phyloP scores from a whole-genome alignment of 2,329 filamentous ascomycete genomes.

The Exophiala spinifera region DNA sequence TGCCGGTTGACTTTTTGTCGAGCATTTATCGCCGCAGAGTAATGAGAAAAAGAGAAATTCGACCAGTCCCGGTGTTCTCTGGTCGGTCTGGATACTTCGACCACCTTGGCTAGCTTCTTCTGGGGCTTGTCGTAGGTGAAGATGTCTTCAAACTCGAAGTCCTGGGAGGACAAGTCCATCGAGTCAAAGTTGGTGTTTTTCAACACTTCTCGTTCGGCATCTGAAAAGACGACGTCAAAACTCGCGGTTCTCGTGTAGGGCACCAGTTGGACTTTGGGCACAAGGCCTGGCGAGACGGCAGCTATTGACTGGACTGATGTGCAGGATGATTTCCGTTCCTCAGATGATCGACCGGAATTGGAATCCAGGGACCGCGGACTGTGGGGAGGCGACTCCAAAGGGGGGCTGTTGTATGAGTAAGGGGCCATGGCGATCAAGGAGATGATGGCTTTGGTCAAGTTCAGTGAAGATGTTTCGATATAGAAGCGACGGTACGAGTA shows the following conservation, averaged over 20 bases:
- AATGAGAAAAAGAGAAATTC: conserved; percentile 28
- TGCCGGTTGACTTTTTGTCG: conserved; percentile 23
- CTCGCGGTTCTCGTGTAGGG: conserved; percentile 26
- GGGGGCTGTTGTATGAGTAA: conserved; percentile 13
- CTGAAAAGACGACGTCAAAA: conserved; percentile 27
- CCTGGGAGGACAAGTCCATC: conserved; percentile 28
- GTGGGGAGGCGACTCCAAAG: conserved; percentile 6
- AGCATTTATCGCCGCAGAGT: conserved; percentile 18
- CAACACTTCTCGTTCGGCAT: conserved; percentile 23
- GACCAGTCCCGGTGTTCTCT: conserved; percentile 26
- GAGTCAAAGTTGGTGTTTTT: conserved; percentile 27
- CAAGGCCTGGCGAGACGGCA: conserved; percentile 9
- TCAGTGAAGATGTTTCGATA: background rate
- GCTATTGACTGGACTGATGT: conserved; percentile 12
- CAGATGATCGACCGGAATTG: conserved; percentile 14
- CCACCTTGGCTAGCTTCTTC: conserved; percentile 25
- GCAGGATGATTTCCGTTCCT: conserved; percentile 16
- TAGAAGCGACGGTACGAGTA: background rate
- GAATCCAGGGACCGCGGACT: conserved; percentile 15
- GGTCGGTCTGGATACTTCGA: conserved; percentile 28
- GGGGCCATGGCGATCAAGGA: conserved; percentile 13
- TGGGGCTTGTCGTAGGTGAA: conserved; percentile 31
- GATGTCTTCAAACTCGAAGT: conserved; percentile 31
- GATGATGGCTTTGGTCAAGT: background rate
- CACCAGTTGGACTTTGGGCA: conserved; percentile 27